These are phyloP conservation scores for Mycena vulgaris DNA, from an alignment of 768 basidiomycete genomes.

Conservation along the genomic window DNA sequence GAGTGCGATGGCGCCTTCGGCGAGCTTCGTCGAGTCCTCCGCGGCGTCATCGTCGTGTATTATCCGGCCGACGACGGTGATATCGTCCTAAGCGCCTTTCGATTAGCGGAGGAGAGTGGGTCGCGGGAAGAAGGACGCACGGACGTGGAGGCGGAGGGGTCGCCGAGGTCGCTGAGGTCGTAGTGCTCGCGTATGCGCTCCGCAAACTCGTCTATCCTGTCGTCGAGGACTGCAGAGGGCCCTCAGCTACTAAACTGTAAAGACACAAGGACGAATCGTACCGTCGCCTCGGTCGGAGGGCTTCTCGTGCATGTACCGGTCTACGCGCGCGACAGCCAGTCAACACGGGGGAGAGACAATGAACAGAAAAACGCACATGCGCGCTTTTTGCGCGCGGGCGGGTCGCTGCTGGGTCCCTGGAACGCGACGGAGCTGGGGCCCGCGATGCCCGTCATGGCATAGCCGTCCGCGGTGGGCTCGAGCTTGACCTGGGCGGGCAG, in stretches of 20 bases:
- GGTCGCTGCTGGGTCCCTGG: constrained; percentile 56
- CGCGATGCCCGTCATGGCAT: constrained; percentile 39
- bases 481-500: constrained; percentile 51
- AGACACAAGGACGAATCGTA: constrained; percentile 46
- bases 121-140: constrained; percentile 47
- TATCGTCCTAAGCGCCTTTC: constrained; percentile 64
- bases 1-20: constrained; percentile 80
- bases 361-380: constrained; percentile 64
- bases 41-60: constrained; percentile 76
- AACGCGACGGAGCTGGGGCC: constrained; percentile 53
- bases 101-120: constrained; percentile 4
- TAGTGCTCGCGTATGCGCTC: constrained; percentile 82
- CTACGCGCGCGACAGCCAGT: constrained; percentile 58
- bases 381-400: constrained; percentile 59
- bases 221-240: constrained; percentile 76
- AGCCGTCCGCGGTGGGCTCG: constrained; percentile 49
- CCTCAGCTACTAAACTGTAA: constrained; percentile 13
- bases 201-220: constrained; percentile 89
- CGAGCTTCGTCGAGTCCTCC: constrained; percentile 73
- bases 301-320: constrained; percentile 97
- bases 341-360: not conserved
- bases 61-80: constrained; percentile 82
- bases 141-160: constrained; percentile 68
- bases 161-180: constrained; percentile 80
- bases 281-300: constrained; percentile 88